Evolutionary conservation across 2,329 filamentous ascomycete species (phyloP), one percentile per base, ranked within the genome.

Genomic region (Aureobasidium sp.): DNA sequence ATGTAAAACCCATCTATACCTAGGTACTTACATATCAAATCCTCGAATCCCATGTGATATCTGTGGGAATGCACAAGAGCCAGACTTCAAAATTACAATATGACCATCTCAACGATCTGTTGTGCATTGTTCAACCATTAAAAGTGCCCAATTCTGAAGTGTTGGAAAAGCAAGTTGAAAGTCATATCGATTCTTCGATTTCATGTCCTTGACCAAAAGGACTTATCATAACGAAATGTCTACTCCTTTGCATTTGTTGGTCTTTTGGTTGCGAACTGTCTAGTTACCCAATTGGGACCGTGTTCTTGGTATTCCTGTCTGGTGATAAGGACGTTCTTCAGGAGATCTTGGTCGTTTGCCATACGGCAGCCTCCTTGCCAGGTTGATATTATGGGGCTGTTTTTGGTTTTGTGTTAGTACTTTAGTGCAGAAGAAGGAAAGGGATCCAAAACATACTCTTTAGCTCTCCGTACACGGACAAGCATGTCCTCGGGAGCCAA

Each of bases 231-330:
- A 39, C 21, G 21, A 39, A 16, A 4, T 45, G 13, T 32, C 7
- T 50, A 50, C 15, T 54, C 36, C 3, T 42, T 54, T 0, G 37
- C 52, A 47, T 37, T 59, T 15, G 57, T 60, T 16, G 57, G 57
- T 29, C 44, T 39, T 34, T 34, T 55, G 9, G 36, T 37, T 7
- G 59, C 59, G 15, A 75, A 74, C 58, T 67, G 68, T 48, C 71
- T 64, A 32, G 68, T 64, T 13, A 69, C 68, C 73, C 73, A 75
- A 13, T 65, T 64, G 49, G 70, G 68, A n/a, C 94, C 94, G 70
- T 91, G 77, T 73, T 99, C 94, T 57, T 94, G 85, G 72, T 99
- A 99, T 71, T 99, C 91, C 64, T 89, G 83, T 71, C 89, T 90
- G 0, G 90, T 94, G n/a, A 97, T 89, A 2, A 85, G 82, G 13